These are phyloP conservation scores for Coemansia sp. DNA, from an alignment of 192 early-diverging fungal species.

Conservation along the genomic window DNA sequence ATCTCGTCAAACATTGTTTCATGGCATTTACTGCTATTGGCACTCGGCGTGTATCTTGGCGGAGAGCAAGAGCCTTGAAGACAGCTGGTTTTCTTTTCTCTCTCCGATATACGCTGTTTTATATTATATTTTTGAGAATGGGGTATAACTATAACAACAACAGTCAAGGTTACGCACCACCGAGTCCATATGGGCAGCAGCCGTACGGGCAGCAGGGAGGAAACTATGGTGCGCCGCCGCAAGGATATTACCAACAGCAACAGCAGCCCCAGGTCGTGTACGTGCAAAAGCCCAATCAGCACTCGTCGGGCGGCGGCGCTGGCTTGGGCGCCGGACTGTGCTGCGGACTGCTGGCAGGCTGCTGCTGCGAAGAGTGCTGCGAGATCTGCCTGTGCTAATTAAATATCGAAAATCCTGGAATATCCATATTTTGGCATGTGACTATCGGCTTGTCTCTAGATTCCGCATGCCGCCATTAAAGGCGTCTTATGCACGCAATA, in stretches of 20 bases:
- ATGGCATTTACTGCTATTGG: background rate
- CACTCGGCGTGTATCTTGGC: background rate
- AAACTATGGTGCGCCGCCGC: conserved; percentile 1
- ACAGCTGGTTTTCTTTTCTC: background rate
- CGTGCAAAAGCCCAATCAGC: conserved; percentile 13
- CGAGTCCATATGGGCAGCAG: conserved; percentile 4
- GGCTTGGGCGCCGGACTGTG: conserved; percentile 22
- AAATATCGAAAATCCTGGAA: background rate
- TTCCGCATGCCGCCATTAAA: background rate
- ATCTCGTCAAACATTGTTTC: too few relatives aligned
- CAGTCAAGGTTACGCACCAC: conserved; percentile 13
- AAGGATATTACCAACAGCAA: conserved; percentile 19
- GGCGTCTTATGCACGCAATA: background rate
- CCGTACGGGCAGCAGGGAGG: conserved; percentile 15
- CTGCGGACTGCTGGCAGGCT: conserved; percentile 20
- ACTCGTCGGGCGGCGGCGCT: conserved; percentile 4
- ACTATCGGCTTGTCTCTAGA: conserved; percentile 1
- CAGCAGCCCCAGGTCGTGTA: conserved; percentile 33
- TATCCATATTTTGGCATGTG: conserved; percentile 1
- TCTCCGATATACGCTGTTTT: background rate
- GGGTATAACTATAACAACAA: conserved; percentile 9
- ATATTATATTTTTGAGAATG: background rate
- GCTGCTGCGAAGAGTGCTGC: conserved; percentile 17
- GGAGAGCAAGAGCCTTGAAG: background rate
- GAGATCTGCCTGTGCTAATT: conserved; percentile 10